phyloP scores from a whole-genome alignment of 2,329 filamentous ascomycete genomes.

The Trichoderma koningiopsis region DNA sequence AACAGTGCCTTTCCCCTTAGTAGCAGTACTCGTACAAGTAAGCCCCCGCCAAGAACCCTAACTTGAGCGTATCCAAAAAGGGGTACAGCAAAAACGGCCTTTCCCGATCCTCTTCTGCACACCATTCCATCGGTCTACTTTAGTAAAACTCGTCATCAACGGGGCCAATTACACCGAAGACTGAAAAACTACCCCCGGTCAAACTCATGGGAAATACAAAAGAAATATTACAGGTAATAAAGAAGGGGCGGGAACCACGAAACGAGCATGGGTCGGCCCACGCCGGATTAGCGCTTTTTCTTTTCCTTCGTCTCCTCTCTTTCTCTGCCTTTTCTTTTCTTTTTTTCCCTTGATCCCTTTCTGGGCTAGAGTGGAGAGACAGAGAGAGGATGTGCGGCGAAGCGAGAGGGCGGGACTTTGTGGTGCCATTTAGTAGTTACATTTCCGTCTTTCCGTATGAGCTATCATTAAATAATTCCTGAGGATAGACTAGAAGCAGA shows the following conservation, averaged over 20 bases:
- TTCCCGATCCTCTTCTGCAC: slow-evolving; percentile 10
- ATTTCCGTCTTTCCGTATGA: background rate
- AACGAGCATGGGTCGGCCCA: background rate
- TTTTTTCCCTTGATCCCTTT: background rate
- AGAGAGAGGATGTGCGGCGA: background rate
- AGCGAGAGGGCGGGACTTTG: background rate
- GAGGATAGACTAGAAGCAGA: background rate
- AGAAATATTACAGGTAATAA: background rate
- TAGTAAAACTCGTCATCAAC: background rate
- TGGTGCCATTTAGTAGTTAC: background rate
- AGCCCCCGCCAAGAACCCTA: background rate
- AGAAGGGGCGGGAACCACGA: background rate
- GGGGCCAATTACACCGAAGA: background rate
- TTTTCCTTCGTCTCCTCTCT: background rate
- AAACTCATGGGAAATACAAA: background rate
- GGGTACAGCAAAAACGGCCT: background rate
- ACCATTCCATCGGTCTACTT: background rate
- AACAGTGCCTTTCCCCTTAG: too few relatives aligned
- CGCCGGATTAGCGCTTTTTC: slow-evolving; percentile 1
- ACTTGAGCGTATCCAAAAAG: background rate
- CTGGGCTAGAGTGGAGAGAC: background rate
- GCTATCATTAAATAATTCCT: background rate
- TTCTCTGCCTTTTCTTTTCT: background rate
- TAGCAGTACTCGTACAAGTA: too few relatives aligned
- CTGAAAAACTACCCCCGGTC: background rate